Conservation (phyloP, 2,329 filamentous ascomycete genomes). For the Daldinia sp. region DNA sequence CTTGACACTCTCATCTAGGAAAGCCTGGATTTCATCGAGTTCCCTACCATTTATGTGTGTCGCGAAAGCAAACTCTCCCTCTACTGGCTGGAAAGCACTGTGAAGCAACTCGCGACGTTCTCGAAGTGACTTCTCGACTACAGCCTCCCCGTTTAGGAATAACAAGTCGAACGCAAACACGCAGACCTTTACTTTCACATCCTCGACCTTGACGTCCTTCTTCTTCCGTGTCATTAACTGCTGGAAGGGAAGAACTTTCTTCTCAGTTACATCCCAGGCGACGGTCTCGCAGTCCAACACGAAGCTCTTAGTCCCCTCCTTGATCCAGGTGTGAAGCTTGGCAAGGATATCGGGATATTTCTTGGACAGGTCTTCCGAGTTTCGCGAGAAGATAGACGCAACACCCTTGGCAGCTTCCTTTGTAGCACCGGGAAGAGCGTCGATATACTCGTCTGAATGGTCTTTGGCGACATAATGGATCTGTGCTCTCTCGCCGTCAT, state of each 20-base stretch:
- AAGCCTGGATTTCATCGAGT: slow-evolving; percentile 90
- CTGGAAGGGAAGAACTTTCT: slow-evolving; percentile 97
- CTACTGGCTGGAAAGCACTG: slow-evolving; percentile 77
- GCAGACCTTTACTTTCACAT: slow-evolving; percentile 96
- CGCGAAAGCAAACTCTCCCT: slow-evolving; percentile 93
- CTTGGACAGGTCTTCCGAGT: slow-evolving; percentile 95
- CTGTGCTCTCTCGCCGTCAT: slow-evolving; percentile 97
- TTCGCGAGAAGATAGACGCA: slow-evolving; percentile 94
- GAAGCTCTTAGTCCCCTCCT: slow-evolving; percentile 89
- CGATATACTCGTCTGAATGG: slow-evolving; percentile 74
- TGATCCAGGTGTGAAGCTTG: slow-evolving; percentile 90
- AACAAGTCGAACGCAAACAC: slow-evolving; percentile 97
- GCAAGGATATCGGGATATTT: slow-evolving; percentile 97
- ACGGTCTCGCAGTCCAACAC: slow-evolving; percentile 99
- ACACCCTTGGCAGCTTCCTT: slow-evolving; percentile 79
- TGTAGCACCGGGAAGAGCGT: slow-evolving; percentile 69
- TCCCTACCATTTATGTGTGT: slow-evolving; percentile 88
- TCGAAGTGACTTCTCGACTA: slow-evolving; percentile 88
- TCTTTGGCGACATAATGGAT: slow-evolving; percentile 96
- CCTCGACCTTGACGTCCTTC: slow-evolving; percentile 95
- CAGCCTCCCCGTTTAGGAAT: slow-evolving; percentile 89
- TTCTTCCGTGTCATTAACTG: slow-evolving; percentile 98
- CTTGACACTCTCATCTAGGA: slow-evolving; percentile 95
- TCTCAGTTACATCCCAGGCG: slow-evolving; percentile 93
- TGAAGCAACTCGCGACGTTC: slow-evolving; percentile 83